phyloP scores from a whole-genome alignment of 2,329 filamentous ascomycete genomes.

The Clarireedia hainanense region DNA sequence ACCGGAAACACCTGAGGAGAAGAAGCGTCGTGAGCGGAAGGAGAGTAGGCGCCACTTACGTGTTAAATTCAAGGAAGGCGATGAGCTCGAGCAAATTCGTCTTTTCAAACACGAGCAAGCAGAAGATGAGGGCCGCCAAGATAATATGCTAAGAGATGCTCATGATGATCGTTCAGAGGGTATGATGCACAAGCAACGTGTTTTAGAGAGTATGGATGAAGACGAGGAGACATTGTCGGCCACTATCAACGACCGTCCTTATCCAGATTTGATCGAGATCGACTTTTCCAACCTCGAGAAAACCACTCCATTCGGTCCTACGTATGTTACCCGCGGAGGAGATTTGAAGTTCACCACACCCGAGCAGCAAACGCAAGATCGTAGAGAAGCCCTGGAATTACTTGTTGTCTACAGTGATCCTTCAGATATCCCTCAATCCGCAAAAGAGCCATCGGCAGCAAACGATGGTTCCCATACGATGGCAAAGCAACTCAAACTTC shows the following conservation, averaged over 20 bases:
- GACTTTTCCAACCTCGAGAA: conserved; percentile 34
- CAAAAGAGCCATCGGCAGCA: conserved; percentile 25
- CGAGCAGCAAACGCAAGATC: conserved; percentile 47
- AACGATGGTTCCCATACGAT: conserved; percentile 8
- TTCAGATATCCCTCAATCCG: conserved; percentile 28
- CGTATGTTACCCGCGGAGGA: conserved; percentile 48
- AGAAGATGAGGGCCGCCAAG: conserved; percentile 60
- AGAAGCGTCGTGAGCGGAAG: conserved; percentile 60
- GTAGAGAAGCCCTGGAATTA: conserved; percentile 50
- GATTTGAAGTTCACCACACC: conserved; percentile 42
- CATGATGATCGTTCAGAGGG: conserved; percentile 67
- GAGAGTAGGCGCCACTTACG: conserved; percentile 62
- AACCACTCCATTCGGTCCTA: conserved; percentile 37
- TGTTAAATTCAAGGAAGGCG: conserved; percentile 63
- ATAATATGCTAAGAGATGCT: conserved; percentile 63
- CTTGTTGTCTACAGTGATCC: conserved; percentile 39
- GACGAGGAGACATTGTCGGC: conserved; percentile 34
- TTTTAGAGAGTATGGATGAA: conserved; percentile 42
- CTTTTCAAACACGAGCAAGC: conserved; percentile 65
- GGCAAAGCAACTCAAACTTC: conserved; percentile 18
- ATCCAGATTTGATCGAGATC: conserved; percentile 40
- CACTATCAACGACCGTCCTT: conserved; percentile 40
- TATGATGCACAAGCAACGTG: conserved; percentile 54
- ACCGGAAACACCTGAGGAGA: conserved; percentile 61
- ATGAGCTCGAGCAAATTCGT: conserved; percentile 57